Evolutionary conservation across 805 yeast genomes (phyloP).

Genomic region (Isabelozyma heimii): DNA sequence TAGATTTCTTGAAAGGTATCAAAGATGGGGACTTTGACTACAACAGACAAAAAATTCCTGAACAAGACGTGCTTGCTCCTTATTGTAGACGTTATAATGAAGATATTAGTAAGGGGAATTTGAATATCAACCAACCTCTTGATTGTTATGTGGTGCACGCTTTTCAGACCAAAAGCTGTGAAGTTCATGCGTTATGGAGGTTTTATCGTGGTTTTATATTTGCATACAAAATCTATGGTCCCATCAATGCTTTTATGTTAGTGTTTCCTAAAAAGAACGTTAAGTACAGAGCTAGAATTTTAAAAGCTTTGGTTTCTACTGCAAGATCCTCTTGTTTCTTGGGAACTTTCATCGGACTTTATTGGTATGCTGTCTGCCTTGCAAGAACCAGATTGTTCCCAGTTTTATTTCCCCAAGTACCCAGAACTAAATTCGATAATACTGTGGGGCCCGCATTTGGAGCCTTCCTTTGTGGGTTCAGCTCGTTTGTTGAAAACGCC

Average conservation of each 20-base stretch:
- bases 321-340: conserved; percentile 43
- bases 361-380: conserved; percentile 49
- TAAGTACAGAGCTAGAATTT: conserved; percentile 10
- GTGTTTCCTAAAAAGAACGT: conserved; percentile 17
- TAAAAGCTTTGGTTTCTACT: conserved; percentile 23
- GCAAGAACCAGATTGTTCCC: conserved; percentile 41
- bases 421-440: conserved; percentile 33
- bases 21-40: conserved; percentile 23
- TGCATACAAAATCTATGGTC: conserved; percentile 40
- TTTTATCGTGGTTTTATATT: conserved; percentile 39
- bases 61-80: conserved; percentile 24
- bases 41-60: conserved; percentile 11
- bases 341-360: conserved; percentile 38
- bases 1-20: conserved; percentile 28
- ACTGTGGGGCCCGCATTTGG: conserved; percentile 42
- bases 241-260: conserved; percentile 35
- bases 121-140: conserved; percentile 24
- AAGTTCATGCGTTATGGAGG: conserved; percentile 46
- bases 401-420: conserved; percentile 31
- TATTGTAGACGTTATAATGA: conserved; percentile 31
- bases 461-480: conserved; percentile 38
- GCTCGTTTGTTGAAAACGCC: conserved; percentile 36
- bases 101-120: conserved; percentile 28
- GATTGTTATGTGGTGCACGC: conserved; percentile 43
- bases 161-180: conserved; percentile 37